phyloP scores from a whole-genome alignment of 108 stramenopile genomes.

The Cyclotella sp. region DNA sequence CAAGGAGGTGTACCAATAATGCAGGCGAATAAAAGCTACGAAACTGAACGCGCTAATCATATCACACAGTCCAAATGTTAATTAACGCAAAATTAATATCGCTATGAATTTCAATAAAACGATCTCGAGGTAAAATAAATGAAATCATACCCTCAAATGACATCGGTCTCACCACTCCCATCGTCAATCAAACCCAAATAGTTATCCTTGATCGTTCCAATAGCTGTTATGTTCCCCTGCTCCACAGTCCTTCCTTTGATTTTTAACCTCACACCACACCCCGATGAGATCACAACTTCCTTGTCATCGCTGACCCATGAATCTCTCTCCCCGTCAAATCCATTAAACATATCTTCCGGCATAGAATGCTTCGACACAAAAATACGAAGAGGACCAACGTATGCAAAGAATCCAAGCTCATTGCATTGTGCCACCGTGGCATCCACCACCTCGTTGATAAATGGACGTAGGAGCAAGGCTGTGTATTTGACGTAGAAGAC shows the following conservation, averaged over 20 bases:
- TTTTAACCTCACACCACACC: conserved; percentile 89
- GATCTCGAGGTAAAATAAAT: no score
- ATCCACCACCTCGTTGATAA: conserved; percentile 93
- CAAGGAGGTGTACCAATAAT: no score
- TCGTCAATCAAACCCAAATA: conserved; percentile 93
- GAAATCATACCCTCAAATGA: background rate
- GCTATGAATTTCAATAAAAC: no score
- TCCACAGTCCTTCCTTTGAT: conserved; percentile 94
- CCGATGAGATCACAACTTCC: conserved; percentile 89
- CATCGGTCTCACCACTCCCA: conserved; percentile 61
- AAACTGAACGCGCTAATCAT: no score
- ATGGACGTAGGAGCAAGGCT: conserved; percentile 88
- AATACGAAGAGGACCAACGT: conserved; percentile 89
- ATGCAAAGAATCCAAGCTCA: conserved; percentile 92
- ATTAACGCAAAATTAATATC: no score
- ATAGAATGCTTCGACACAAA: conserved; percentile 95
- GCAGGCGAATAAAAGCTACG: no score
- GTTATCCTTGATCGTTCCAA: conserved; percentile 95
- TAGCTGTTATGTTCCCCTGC: conserved; percentile 91
- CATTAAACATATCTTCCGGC: conserved; percentile 94
- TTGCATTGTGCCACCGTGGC: conserved; percentile 90
- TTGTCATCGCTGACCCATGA: conserved; percentile 96
- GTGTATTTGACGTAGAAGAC: conserved; percentile 91
- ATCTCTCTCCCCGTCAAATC: conserved; percentile 90
- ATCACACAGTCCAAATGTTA: no score